These are phyloP conservation scores for Colletotrichum godetiae DNA, from an alignment of 2,329 filamentous ascomycete genomes.

Conservation along the genomic window DNA sequence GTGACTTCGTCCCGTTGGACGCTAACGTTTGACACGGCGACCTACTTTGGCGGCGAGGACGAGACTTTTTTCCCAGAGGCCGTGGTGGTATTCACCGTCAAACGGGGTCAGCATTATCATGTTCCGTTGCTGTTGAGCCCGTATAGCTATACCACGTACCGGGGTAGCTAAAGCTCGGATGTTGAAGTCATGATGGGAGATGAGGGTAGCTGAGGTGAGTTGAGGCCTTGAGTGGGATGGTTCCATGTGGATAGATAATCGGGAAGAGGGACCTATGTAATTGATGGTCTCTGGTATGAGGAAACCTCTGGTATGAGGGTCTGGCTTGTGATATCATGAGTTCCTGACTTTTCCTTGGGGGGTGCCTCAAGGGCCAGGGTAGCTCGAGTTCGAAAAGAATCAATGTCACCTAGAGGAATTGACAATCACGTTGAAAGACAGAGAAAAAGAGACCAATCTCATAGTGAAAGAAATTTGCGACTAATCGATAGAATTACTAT, in stretches of 20 bases:
- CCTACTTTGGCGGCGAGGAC: constrained; percentile 75
- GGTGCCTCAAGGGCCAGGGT: too few species aligned
- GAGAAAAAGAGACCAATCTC: neutral
- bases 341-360: too few species aligned
- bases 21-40: constrained; percentile 77
- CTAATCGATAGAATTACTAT: constrained; percentile 16
- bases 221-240: too few species aligned
- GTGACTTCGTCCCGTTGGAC: constrained; percentile 67
- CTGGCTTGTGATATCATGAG: too few species aligned
- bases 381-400: neutral
- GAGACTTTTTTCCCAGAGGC: constrained; percentile 73
- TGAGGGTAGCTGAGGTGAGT: too few species aligned
- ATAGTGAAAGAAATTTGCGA: constrained; percentile 15
- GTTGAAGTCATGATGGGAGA: too few species aligned
- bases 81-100: constrained; percentile 63
- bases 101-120: constrained; percentile 77
- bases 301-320: too few species aligned
- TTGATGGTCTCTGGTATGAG: too few species aligned
- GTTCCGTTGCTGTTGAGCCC: constrained; percentile 82
- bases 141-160: constrained; percentile 85
- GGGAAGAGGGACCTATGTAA: too few species aligned
- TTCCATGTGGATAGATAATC: neutral
- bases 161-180: constrained; percentile 69
- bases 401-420: neutral
- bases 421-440: neutral